Conservation (phyloP, 2,329 filamentous ascomycete genomes). For the Ophiostoma fasciatum region DNA sequence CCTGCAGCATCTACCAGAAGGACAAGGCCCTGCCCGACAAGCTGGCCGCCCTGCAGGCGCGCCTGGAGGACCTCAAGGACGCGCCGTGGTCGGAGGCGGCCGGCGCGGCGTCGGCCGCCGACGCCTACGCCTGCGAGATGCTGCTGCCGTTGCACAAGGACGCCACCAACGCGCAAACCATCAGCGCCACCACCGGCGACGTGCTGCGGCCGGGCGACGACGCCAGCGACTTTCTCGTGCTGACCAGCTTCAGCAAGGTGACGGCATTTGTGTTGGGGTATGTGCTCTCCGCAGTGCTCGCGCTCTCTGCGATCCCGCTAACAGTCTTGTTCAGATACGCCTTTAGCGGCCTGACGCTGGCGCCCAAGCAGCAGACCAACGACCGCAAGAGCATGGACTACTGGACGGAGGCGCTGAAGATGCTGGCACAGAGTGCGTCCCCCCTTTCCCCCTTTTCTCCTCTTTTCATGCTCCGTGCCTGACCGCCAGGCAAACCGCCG, state of each 20-base stretch:
- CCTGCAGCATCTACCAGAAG: slow-evolving; percentile 52
- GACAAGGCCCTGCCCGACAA: slow-evolving; percentile 43
- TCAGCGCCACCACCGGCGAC: slow-evolving; percentile 41
- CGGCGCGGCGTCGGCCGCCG: too few relatives aligned
- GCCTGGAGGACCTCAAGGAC: slow-evolving; percentile 40
- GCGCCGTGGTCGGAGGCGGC: slow-evolving; percentile 24
- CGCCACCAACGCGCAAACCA: slow-evolving; percentile 29
- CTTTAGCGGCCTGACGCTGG: slow-evolving; percentile 35
- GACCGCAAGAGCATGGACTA: slow-evolving; percentile 22
- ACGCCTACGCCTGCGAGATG: slow-evolving; percentile 30
- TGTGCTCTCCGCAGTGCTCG: too few relatives aligned
- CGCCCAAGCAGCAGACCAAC: slow-evolving; percentile 21
- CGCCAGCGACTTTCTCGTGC: slow-evolving; percentile 38
- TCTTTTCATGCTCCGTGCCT: neutral
- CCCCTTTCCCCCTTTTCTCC: neutral
- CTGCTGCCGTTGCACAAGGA: slow-evolving; percentile 41
- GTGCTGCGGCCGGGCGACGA: slow-evolving; percentile 34
- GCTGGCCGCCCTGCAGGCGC: slow-evolving; percentile 44
- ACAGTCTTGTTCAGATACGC: slow-evolving; percentile 28
- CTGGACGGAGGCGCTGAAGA: slow-evolving; percentile 24
- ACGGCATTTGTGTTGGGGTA: slow-evolving; percentile 42
- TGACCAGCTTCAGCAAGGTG: slow-evolving; percentile 46
- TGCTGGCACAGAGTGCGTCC: slow-evolving; percentile 20
- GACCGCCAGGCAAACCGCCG: slow-evolving; percentile 10
- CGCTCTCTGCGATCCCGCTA: neutral